Evolutionary conservation across 169 alveolate species (phyloP).

Genomic region (Cryptosporidium andersoni): DNA sequence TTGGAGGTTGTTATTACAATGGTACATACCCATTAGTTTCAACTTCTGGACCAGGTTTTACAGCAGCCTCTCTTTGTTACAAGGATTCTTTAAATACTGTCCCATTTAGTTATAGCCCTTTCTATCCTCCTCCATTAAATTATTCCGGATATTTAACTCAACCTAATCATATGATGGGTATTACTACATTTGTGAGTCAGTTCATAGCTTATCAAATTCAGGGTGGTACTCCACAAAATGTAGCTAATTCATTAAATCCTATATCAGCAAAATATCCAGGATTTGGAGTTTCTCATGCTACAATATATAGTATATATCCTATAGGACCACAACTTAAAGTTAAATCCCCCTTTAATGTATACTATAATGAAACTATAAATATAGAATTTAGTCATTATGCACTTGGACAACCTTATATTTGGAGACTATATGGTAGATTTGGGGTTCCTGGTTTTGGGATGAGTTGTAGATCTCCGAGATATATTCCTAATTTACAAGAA

Average conservation of each 20-base stretch:
- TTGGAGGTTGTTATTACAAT: conserved; percentile 60
- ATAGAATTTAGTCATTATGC: conserved; percentile 38
- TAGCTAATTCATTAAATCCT: conserved; percentile 17
- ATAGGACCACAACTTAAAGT: conserved; percentile 61
- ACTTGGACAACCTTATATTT: conserved; percentile 48
- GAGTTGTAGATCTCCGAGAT: conserved; percentile 72
- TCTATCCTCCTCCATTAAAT: conserved; percentile 67
- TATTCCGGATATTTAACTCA: conserved; percentile 59
- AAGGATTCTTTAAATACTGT: conserved; percentile 33
- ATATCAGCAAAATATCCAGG: conserved; percentile 50
- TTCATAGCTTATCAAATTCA: conserved; percentile 26
- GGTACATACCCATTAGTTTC: conserved; percentile 55
- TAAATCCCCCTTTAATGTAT: conserved; percentile 51
- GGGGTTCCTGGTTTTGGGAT: conserved; percentile 48
- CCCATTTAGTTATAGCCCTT: conserved; percentile 42
- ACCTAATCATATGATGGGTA: conserved; percentile 52
- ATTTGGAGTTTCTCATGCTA: conserved; percentile 52
- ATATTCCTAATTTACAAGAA: conserved; percentile 30
- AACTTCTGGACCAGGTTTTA: conserved; percentile 29
- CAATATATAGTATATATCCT: conserved; percentile 15
- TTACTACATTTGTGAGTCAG: conserved; percentile 41
- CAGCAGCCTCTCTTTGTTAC: conserved; percentile 37
- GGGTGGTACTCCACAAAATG: conserved; percentile 28
- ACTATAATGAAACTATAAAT: conserved; percentile 27
- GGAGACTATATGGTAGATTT: conserved; percentile 36